These are phyloP conservation scores for Fraxinus sp. DNA, from an alignment of 305 asterid genomes.

Conservation along the genomic window DNA sequence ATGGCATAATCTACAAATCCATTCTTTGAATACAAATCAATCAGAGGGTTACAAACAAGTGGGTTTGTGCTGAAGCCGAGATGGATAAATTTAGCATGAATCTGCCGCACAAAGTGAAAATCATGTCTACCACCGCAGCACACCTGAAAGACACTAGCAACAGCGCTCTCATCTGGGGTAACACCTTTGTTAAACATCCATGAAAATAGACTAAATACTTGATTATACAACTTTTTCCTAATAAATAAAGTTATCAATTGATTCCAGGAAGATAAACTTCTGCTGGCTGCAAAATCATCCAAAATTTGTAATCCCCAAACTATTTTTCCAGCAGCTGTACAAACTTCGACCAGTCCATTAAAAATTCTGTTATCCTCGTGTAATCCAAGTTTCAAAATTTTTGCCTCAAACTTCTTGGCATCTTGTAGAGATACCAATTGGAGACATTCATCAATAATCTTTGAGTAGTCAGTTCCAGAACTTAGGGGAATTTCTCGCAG, in stretches of 20 bases:
- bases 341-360: conserved; percentile 28
- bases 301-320: conserved; percentile 28
- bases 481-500: conserved; percentile 14
- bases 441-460: conserved; percentile 26
- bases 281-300: conserved; percentile 33
- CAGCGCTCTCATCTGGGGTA: conserved; percentile 41
- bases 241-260: conserved; percentile 26
- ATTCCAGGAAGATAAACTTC: conserved; percentile 36
- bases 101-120: conserved; percentile 39
- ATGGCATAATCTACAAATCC: conserved; percentile 56
- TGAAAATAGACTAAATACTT: conserved; percentile 38
- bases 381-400: conserved; percentile 31
- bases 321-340: conserved; percentile 37
- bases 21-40: conserved; percentile 74
- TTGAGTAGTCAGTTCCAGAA: conserved; percentile 24
- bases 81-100: conserved; percentile 70
- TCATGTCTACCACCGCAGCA: conserved; percentile 42
- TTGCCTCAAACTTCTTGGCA: conserved; percentile 38
- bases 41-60: conserved; percentile 62
- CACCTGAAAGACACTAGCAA: conserved; percentile 49
- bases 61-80: conserved; percentile 48
- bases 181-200: conserved; percentile 34
- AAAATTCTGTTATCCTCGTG: conserved; percentile 18
- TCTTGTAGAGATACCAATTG: conserved; percentile 26
- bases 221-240: conserved; percentile 28